These are phyloP conservation scores for Zoysia matrella DNA, from an alignment of 202 grass and related monocot species.

Conservation along the genomic window DNA sequence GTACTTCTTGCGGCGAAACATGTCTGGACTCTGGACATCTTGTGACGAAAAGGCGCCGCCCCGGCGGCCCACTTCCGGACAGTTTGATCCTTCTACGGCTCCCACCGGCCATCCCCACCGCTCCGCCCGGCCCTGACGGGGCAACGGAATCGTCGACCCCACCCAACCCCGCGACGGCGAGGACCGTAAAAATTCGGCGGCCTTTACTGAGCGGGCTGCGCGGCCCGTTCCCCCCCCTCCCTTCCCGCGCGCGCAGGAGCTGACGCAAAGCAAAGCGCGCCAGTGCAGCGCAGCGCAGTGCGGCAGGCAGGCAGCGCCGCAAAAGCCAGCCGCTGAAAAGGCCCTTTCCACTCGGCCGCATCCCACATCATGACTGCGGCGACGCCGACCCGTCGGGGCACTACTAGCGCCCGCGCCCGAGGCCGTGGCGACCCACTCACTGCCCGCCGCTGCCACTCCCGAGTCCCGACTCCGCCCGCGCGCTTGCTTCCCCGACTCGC, in stretches of 20 bases:
- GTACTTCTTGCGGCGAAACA: neutral
- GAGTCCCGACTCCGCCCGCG: neutral
- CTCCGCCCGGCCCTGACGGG: neutral
- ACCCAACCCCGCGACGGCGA: too few species aligned
- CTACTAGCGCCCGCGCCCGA: neutral
- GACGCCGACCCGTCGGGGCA: constrained; percentile 53
- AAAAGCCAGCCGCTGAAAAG: constrained; percentile 38
- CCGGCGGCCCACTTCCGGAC: neutral
- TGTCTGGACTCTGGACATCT: neutral
- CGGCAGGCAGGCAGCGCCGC: constrained; percentile 21
- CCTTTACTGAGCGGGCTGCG: too few species aligned
- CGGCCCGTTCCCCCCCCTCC: too few species aligned
- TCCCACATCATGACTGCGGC: constrained; percentile 66
- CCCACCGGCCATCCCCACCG: neutral
- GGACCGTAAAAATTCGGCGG: too few species aligned
- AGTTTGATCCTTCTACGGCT: neutral
- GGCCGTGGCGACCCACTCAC: constrained; percentile 45
- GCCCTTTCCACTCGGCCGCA: constrained; percentile 47
- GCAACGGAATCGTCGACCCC: constrained; percentile 39
- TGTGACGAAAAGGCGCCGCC: neutral
- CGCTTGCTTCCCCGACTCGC: constrained; percentile 63
- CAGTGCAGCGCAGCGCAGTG: neutral
- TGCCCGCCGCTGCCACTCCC: constrained; percentile 26
- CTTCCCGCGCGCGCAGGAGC: too few species aligned
- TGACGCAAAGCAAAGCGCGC: neutral